Base-by-base conservation (phyloP, 1,139 yeast genomes). In the Yamadazyma buinensis region DNA sequence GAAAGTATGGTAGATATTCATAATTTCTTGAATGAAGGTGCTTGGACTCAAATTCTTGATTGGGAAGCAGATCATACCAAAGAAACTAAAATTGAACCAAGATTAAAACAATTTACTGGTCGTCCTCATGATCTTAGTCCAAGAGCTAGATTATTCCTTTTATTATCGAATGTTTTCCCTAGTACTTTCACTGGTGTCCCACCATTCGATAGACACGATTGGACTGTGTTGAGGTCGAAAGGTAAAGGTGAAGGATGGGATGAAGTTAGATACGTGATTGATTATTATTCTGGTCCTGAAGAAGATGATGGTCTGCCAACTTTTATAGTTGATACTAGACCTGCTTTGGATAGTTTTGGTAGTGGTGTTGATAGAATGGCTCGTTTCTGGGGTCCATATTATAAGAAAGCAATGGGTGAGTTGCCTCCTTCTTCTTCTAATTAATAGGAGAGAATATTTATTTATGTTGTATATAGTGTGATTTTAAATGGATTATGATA, bases 191-290 rank as follows among this genome's bases (percentile, higher is more conserved):
- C 79, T 41, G 64, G 81, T 1, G 83, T 83, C 40, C 86, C 95
- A 5, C 99, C 99, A 6, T 94, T 94, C 53, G 99, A 94, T 59
- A 79, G 98, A 57, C 99, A 94, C 52, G 99, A 94, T 61, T 94
- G 99, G 99, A 85, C 95, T 3, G 95, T 94, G 7, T 69, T 90
- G 48, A 73, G 99, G 48, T 70, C 66, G 5, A 61, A 43, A 44
- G 90, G 85, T 49, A 39, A 37, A 14, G 70, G 45, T 58, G 42
- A 60, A 26, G 70, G 66, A 4, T 68, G 75, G 75, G 49, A 55
- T 23, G 77, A 61, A 78, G 92, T 57, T 17, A 75, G 98, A 43
- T 94, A 94, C 51, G 95, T 94, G 24, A 88, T 94, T 51, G 99
- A 94, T 58, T 94, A 90, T 59, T 94, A 94, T 56, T 68, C 80